Evolutionary conservation across 2,329 filamentous ascomycete species (phyloP), one percentile per base, ranked within the genome.

Genomic region (Pezicula neosporulosa): DNA sequence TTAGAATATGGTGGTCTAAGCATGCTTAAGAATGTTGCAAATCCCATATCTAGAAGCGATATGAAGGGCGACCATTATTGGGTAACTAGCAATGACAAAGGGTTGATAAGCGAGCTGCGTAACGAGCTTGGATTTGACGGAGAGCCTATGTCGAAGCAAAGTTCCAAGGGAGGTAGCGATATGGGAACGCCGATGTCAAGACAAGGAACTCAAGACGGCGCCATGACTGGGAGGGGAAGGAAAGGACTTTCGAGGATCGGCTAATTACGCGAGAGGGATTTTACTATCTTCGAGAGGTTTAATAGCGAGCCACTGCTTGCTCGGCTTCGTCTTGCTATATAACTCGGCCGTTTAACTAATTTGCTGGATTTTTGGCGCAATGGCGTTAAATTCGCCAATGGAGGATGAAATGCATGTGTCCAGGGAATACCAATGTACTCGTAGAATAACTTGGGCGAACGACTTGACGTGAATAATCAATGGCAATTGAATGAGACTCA

Each of bases 1-100:
- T 28, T 59, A 3, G 64, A 66, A n/a, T 51, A 57, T 45, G 59
- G 63, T 18, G 62, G 61, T 2, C 55, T 47, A 24, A 51, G 39
- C 18, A 48, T 66, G 2, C 53, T 66, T 13, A 58, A 60, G 36
- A 52, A 55, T 10, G 63, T 59, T 15, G 56, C 56, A 39, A 27
- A 21, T 5, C 35, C n/a, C 52, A 58, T 3, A 21, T 21, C 21
- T 49, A 52, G 42, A 50, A 46, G 21, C n/a, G 12, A 39, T 6
- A 16, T 27, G 2, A 19, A 19, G 27, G 13, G 19, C 19, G 54
- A 56, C 24, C 39, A 56, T 18, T 53, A 59, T 33, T 62, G 50
- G 37, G 37, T 59, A 19, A 55, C 58, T 19, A 45, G 48, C 9
- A 56, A 58, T 33, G 37, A 46, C 41, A 36, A 44, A 35, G 27